These are phyloP conservation scores for Eimeria necatrix DNA, from an alignment of 169 alveolate species.

Conservation along the genomic window DNA sequence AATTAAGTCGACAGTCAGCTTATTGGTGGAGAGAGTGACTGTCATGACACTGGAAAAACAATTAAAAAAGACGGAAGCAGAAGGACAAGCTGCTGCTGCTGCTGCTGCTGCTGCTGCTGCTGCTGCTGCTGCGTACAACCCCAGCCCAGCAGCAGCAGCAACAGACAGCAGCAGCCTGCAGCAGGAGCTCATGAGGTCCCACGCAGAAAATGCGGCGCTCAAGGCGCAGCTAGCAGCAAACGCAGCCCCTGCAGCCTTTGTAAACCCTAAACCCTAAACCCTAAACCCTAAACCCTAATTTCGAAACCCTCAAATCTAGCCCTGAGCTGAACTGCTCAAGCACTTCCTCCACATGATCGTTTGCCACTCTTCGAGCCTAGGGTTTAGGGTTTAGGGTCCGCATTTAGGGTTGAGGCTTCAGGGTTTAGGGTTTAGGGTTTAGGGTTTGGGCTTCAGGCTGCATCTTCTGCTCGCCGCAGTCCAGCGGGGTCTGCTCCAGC, in stretches of 20 bases:
- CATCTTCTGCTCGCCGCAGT: no score
- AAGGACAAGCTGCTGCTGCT: neutral
- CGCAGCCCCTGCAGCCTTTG: neutral
- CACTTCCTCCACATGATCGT: no score
- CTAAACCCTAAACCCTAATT: conserved; percentile 13
- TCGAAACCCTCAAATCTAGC: neutral
- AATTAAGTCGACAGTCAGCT: neutral
- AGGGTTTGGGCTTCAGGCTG: neutral
- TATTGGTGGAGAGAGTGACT: neutral
- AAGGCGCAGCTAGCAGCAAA: neutral
- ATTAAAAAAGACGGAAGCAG: neutral
- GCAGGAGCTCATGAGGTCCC: neutral
- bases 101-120: conserved; percentile 15
- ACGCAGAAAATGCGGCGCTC: neutral
- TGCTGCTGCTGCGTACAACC: neutral
- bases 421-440: no score
- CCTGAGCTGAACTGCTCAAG: no score
- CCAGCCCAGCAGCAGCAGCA: neutral
- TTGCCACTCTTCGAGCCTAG: no score
- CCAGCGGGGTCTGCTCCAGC: no score
- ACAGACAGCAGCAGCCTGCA: neutral
- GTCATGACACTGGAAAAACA: neutral
- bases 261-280: conserved; percentile 30
- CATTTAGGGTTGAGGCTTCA: no score
- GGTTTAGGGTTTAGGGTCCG: no score